Base-by-base conservation (phyloP, 176 grass and related monocot genomes). In the Carex myosuroides region DNA sequence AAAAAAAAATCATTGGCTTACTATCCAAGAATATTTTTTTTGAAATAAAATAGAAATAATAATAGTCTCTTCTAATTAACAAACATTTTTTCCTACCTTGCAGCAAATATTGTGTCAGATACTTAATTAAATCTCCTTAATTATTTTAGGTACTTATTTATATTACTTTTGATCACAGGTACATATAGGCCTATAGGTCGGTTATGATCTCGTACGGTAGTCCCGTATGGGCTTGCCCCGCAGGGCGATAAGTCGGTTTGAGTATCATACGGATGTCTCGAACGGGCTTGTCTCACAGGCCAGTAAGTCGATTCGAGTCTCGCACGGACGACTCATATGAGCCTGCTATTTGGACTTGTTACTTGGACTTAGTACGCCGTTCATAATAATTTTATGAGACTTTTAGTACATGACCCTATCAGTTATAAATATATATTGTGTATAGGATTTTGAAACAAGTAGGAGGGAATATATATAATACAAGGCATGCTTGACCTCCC, bases 401-500 rank as follows among this genome's bases (percentile, higher is more conserved):
- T 29, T 29, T 29, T 29, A 29, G 1, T 29, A 29, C 26, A 29
- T 29, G 26, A 1, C 26, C 1, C 26, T 29, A 29, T 29, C 26
- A 29, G 42, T 9, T 73, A 67, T 33, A 66, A 32, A 10, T n/a
- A 71, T 18, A 46, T 71, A 11, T 22, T 54, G 5, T 44, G 5
- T n/a, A n/a, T 44, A 44, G 42, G 21, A 13, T 44, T 46, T 48
- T 16, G 2, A 35, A 39, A n/a, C 14, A 46, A 63, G 7, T 61
- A 62, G 79, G 59, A n/a, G 20, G 21, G 13, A 67, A n/a, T n/a
- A n/a, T n/a, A 37, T 35, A 79, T 18, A 83, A 83, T 68, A 83
- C 42, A 83, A 50, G 44, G 39, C 61, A 83, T 83, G 80, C 80
- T 83, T 83, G 80, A 83, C 80, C 37, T 83, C 60, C 14, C 61